Evolutionary conservation across 129 eudicot species (phyloP).

Genomic region (Daucus carota): DNA sequence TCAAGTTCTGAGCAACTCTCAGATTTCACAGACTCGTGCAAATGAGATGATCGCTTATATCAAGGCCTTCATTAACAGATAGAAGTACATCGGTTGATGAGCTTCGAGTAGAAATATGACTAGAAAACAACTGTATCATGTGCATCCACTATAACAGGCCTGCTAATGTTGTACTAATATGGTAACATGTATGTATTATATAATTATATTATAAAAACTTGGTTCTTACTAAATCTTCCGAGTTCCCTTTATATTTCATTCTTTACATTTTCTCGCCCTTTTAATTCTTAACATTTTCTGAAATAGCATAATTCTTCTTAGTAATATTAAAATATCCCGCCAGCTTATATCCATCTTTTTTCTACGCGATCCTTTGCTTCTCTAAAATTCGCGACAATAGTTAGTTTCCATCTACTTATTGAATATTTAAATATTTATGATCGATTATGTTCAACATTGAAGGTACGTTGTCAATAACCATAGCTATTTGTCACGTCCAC

Average conservation of each 20-base stretch:
- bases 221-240: neutral
- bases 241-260: no score
- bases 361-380: no score
- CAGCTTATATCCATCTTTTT: no score
- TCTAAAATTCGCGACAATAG: no score
- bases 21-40: slow-evolving; percentile 31
- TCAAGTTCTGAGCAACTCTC: slow-evolving; percentile 44
- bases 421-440: no score
- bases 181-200: neutral
- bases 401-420: no score
- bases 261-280: no score
- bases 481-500: neutral
- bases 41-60: slow-evolving; percentile 42
- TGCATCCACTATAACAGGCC: neutral
- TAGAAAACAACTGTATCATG: neutral
- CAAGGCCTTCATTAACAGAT: slow-evolving; percentile 33
- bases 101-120: neutral
- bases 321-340: no score
- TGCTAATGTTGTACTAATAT: neutral
- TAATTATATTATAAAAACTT: neutral
- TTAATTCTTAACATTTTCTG: no score
- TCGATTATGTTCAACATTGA: no score
- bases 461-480: neutral
- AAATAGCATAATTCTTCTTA: no score
- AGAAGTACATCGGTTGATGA: neutral